These are phyloP conservation scores for Keithomyces neogunnii DNA, from an alignment of 2,329 filamentous ascomycete genomes.

Conservation along the genomic window DNA sequence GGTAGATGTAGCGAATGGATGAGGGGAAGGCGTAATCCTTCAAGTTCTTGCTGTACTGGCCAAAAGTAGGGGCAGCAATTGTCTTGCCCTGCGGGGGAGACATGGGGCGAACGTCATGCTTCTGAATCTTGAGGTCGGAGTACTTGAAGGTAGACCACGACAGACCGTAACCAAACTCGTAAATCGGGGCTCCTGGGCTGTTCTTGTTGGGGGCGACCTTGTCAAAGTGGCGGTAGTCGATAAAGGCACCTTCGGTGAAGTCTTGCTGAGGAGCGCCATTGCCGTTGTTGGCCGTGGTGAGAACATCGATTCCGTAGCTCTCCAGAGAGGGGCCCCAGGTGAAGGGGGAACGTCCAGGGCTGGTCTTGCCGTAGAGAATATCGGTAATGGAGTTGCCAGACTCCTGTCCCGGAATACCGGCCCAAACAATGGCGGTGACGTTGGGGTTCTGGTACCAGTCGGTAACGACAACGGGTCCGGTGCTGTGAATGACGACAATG, in stretches of 20 bases:
- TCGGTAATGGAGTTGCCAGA: slow-evolving; percentile 72
- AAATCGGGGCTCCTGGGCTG: slow-evolving; percentile 49
- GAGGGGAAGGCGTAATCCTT: slow-evolving; percentile 62
- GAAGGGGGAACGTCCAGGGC: slow-evolving; percentile 73
- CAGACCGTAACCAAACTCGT: slow-evolving; percentile 74
- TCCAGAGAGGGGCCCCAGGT: slow-evolving; percentile 63
- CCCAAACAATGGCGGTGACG: slow-evolving; percentile 76
- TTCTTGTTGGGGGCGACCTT: slow-evolving; percentile 31
- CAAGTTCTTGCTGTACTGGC: slow-evolving; percentile 53
- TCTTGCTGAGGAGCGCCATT: slow-evolving; percentile 58
- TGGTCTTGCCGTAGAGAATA: slow-evolving; percentile 74
- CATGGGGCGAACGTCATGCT: slow-evolving; percentile 43
- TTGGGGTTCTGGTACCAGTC: slow-evolving; percentile 70
- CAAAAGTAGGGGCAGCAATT: slow-evolving; percentile 53
- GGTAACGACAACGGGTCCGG: slow-evolving; percentile 68
- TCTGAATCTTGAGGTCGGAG: slow-evolving; percentile 53
- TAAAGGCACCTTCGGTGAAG: slow-evolving; percentile 71
- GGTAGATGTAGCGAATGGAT: slow-evolving; percentile 39
- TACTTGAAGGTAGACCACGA: slow-evolving; percentile 75
- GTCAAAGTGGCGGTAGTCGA: slow-evolving; percentile 65
- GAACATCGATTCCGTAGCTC: slow-evolving; percentile 61
- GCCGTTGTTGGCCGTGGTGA: slow-evolving; percentile 62
- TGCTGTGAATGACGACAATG: slow-evolving; percentile 82
- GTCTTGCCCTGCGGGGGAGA: slow-evolving; percentile 53
- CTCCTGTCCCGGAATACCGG: slow-evolving; percentile 75